Conservation (phyloP, 2,329 filamentous ascomycete species). For the Penicillium sp. region DNA sequence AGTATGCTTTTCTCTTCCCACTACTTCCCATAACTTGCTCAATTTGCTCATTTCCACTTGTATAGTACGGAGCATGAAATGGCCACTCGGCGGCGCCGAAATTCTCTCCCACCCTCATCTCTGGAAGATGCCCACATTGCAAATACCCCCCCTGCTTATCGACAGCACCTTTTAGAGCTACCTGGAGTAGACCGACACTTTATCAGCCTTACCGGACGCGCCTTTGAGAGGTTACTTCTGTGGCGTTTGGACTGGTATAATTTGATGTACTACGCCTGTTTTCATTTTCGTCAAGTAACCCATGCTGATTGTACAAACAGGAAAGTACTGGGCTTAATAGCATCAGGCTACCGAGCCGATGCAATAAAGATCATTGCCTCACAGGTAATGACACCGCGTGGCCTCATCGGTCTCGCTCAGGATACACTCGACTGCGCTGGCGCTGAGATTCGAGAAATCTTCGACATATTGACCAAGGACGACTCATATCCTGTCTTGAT, state of each 20-base stretch:
- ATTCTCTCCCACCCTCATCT: constrained; percentile 20
- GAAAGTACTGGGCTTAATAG: constrained; percentile 60
- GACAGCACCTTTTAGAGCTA: constrained; percentile 58
- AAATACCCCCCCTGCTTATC: constrained; percentile 42
- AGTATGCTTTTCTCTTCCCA: constrained; percentile 43
- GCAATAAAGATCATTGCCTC: constrained; percentile 67
- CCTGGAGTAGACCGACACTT: constrained; percentile 60
- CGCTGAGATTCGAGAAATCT: constrained; percentile 62
- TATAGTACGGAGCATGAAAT: constrained; percentile 67
- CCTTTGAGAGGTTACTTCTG: constrained; percentile 66
- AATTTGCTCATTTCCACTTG: constrained; percentile 3
- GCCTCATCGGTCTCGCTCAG: constrained; percentile 65
- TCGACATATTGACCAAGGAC: constrained; percentile 58
- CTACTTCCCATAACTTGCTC: constrained; percentile 20
- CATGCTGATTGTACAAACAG: constrained; percentile 27
- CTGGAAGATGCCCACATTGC: constrained; percentile 29
- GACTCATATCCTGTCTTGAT: constrained; percentile 62
- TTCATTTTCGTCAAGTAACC: not conserved
- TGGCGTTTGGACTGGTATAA: constrained; percentile 65
- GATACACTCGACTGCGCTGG: constrained; percentile 67
- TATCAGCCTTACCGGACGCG: constrained; percentile 69
- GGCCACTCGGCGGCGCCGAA: constrained; percentile 59
- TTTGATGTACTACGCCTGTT: constrained; percentile 49
- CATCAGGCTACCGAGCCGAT: constrained; percentile 62
- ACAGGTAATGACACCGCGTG: constrained; percentile 68